Evolutionary conservation across 2,329 filamentous ascomycete genomes (phyloP), one percentile per base, ranked within the genome.

Genomic region (Fusarium sarcochroum): DNA sequence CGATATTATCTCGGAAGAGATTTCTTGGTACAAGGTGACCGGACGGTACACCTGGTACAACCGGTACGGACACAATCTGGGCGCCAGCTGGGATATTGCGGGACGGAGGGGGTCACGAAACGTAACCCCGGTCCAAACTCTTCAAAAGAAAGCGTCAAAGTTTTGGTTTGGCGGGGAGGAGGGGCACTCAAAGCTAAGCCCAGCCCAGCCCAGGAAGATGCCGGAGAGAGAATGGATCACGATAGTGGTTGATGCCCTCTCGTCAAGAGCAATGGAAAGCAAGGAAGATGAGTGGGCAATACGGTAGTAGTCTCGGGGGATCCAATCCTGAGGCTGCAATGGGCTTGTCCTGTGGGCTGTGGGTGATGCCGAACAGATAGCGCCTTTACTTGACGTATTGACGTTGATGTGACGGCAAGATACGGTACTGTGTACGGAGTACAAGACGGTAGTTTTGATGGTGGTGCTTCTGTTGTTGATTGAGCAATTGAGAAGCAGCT

Each of bases 1-100:
- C 77, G 77, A 78, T 72, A 73, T 77, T 76, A 77, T 77, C 72
- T 69, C 77, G 77, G 77, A 78, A 78, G 67, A 66, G 65, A 68
- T 59, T 62, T 66, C 72, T 74, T 73, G 74, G 71, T 73, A 69
- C 63, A 57, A 66, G 63, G 64, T 69, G 65, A 68, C 57, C 54
- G 58, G 64, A 63, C 53, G 58, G 69, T 58, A 70, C 64, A 63
- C 64, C 64, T 66, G 63, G 54, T 67, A 64, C 63, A 49, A 55
- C 32, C 37, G 44, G 48, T 63, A 58, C 64, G 56, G 64, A 56
- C 41, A 63, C 38, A 57, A 51, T 42, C 63, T 70, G 59, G 67
- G 65, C 49, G 67, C 68, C 67, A 70, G 68, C 52, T 68, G 63
- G 67, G 58, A 53, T 65, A 53, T 59, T 64, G 67, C 66, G 67